Evolutionary conservation across 2,329 filamentous ascomycete genomes (phyloP).

Genomic region (Fusarium udum): DNA sequence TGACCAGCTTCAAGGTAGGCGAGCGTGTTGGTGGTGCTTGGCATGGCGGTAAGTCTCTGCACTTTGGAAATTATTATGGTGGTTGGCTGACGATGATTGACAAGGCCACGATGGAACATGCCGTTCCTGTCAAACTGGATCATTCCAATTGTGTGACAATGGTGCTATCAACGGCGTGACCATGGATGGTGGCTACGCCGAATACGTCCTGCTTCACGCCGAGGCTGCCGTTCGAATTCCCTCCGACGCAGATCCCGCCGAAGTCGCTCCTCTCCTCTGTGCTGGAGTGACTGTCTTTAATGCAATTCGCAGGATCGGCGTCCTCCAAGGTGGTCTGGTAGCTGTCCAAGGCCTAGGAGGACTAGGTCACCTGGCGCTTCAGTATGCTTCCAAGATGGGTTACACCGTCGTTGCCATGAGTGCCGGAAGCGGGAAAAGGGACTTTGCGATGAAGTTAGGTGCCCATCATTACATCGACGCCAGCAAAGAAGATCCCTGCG

Average conservation of each 20-base stretch:
- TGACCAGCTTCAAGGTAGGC: conserved; percentile 67
- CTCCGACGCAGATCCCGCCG: conserved; percentile 57
- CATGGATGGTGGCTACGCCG: conserved; percentile 72
- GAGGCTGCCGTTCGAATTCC: conserved; percentile 70
- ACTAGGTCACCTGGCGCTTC: conserved; percentile 78
- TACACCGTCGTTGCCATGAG: conserved; percentile 76
- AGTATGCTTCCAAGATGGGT: conserved; percentile 80
- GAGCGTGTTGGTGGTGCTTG: conserved; percentile 68
- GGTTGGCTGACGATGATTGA: not conserved
- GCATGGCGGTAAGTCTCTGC: conserved; percentile 39
- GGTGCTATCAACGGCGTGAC: conserved; percentile 71
- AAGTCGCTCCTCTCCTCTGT: conserved; percentile 69
- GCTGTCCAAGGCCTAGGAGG: conserved; percentile 77
- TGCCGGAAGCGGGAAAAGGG: conserved; percentile 70
- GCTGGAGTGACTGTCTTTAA: conserved; percentile 74
- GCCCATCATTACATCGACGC: conserved; percentile 60
- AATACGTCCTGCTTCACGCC: conserved; percentile 68
- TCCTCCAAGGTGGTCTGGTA: conserved; percentile 61
- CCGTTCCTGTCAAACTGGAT: conserved; percentile 67
- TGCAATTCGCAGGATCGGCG: conserved; percentile 62
- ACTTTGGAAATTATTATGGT: fast-evolving
- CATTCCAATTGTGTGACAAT: conserved; percentile 75
- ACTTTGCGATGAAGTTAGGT: conserved; percentile 65
- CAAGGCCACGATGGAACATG: conserved; percentile 68
- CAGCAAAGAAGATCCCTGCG: conserved; percentile 57